These are phyloP conservation scores for Aureobasidium zeae DNA, from an alignment of 2,329 filamentous ascomycete genomes.

Conservation along the genomic window DNA sequence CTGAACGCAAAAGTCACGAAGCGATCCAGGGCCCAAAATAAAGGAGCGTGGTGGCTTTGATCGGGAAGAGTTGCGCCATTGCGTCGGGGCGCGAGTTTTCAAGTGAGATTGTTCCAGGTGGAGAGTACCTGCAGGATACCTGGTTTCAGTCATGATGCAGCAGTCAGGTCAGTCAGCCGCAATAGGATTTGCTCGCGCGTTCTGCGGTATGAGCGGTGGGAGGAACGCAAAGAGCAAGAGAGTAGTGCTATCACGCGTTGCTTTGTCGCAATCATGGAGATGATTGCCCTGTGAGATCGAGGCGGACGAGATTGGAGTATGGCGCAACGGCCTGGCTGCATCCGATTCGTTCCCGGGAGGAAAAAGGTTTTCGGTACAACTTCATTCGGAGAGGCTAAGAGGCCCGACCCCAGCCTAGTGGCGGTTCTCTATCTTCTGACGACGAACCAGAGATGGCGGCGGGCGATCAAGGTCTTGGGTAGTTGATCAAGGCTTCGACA, in stretches of 20 bases:
- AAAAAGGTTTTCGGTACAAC: constrained; percentile 16
- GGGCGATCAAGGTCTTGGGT: constrained; percentile 14
- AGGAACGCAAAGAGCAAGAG: not conserved
- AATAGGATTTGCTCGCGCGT: not conserved
- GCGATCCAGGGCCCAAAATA: constrained; percentile 4
- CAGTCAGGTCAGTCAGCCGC: constrained; percentile 6
- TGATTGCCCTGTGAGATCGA: constrained; percentile 6
- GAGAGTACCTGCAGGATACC: constrained; percentile 7
- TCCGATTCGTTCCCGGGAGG: constrained; percentile 15
- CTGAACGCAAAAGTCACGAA: not conserved
- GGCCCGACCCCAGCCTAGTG: constrained; percentile 16
- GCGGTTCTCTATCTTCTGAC: constrained; percentile 15
- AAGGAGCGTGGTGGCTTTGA: constrained; percentile 11
- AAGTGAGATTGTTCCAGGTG: constrained; percentile 15
- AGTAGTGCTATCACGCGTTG: too few species aligned
- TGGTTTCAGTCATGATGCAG: constrained; percentile 11
- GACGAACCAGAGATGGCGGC: constrained; percentile 8
- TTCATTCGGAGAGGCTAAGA: constrained; percentile 14
- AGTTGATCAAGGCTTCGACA: constrained; percentile 12
- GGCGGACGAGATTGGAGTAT: constrained; percentile 3
- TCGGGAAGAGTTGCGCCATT: constrained; percentile 7
- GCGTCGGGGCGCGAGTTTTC: constrained; percentile 1
- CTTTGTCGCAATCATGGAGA: constrained; percentile 1
- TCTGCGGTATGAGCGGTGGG: not conserved
- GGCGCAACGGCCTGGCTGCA: constrained; percentile 11